Conservation (phyloP, 768 basidiomycete species). For the Tylopilus rubrobrunneus region DNA sequence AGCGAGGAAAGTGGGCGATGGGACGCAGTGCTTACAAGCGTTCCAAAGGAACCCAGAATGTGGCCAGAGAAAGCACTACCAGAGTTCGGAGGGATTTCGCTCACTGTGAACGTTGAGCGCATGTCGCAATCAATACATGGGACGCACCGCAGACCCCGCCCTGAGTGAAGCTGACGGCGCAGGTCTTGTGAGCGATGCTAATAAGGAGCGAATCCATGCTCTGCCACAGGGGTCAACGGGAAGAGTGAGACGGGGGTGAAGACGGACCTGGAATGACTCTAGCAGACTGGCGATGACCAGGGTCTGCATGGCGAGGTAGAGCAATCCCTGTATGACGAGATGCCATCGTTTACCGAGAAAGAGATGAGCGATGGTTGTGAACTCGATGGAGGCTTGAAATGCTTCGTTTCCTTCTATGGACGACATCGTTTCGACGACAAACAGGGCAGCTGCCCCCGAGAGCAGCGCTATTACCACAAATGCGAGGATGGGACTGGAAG, state of each 20-base stretch:
- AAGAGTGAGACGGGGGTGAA: too few species aligned
- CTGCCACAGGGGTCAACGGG: constrained; percentile 1
- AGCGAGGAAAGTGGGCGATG: neutral
- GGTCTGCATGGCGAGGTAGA: constrained; percentile 22
- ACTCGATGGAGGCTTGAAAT: constrained; percentile 23
- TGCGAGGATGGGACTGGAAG: constrained; percentile 14
- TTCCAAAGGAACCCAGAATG: constrained; percentile 24
- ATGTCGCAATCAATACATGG: neutral
- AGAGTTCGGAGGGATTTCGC: constrained; percentile 4
- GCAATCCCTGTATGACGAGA: constrained; percentile 13
- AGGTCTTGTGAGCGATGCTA: constrained; percentile 23
- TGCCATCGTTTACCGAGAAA: constrained; percentile 26
- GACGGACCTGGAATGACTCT: constrained; percentile 22
- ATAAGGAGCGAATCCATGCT: constrained; percentile 24
- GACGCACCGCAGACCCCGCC: constrained; percentile 22
- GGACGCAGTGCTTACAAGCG: constrained; percentile 7
- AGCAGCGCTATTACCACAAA: constrained; percentile 17
- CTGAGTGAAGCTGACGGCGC: constrained; percentile 21
- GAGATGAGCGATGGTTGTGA: constrained; percentile 25
- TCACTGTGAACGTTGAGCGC: constrained; percentile 8
- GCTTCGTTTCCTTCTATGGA: constrained; percentile 25
- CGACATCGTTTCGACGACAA: constrained; percentile 22
- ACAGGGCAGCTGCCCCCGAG: constrained; percentile 18
- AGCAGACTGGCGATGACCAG: constrained; percentile 22
- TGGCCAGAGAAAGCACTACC: constrained; percentile 18